Base-by-base conservation (phyloP, 768 basidiomycete species). In the Coprinellus aureogranulatus region DNA sequence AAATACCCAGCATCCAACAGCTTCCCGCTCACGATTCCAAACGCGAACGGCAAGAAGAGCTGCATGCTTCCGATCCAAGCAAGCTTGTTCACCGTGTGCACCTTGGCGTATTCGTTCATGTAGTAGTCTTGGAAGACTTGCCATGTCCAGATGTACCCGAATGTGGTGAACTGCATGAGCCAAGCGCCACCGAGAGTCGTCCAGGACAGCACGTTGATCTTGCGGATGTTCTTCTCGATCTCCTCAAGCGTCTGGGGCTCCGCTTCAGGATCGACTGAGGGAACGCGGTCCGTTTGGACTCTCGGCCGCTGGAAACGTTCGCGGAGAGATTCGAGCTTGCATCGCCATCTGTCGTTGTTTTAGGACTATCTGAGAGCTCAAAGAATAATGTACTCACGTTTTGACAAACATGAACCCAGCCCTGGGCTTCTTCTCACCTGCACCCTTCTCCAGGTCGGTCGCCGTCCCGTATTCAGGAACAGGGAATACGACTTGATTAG, bases 1-100 rank as follows among this genome's bases (percentile, higher is more conserved):
- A 79, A 81, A 58, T 79, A 78, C 12, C 81, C 81, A 2, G 68
- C 64, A 56, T 84, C 81, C 37, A 78, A 77, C 0, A 77, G 66
- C 25, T 74, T 72, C 3, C 81, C 81, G 1, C 72, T 70, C 3
- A 78, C 42, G 2, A 78, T 63, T 4, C 77, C 76, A 3, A 75
- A 64, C 8, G 72, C 69, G 59, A 80, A 76, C 22, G 76, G 67
- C 2, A 83, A 64, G 45, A 79, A 79, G 44, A 77, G 72, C 61
- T 81, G 78, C 20, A 80, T 67, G 51, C 77, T 77, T 34, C 81
- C 81, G 40, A 83, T 77, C 75, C 79, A 58, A 50, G 57, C 28
- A 3, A 58, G 34, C 9, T 34, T 31, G 23, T 26, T 40, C 9
- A 39, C 30, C 9, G 51, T 37, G 26, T 58, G 57, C n/a, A 34